These are phyloP conservation scores for Glycine soja DNA, from an alignment of 306 rosid species.

Conservation along the genomic window DNA sequence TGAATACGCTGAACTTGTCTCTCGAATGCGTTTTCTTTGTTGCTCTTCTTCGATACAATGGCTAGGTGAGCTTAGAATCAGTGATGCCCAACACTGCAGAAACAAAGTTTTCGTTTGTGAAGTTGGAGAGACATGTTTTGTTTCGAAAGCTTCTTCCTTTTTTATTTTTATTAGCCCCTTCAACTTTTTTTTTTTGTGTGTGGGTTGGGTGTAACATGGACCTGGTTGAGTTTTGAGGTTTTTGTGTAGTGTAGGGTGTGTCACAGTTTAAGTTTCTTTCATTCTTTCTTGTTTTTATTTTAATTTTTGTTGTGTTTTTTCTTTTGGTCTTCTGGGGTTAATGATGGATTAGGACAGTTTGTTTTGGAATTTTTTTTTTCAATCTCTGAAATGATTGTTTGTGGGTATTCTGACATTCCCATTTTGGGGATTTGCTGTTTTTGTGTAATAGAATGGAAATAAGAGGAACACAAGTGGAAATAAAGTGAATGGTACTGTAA, in stretches of 20 bases:
- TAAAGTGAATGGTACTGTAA: too few relatives aligned
- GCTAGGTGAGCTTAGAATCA: conserved; percentile 61
- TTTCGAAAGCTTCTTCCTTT: not conserved
- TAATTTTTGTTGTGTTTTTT: not conserved
- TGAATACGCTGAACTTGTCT: not conserved
- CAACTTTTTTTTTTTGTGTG: too few relatives aligned
- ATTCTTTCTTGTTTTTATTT: too few relatives aligned
- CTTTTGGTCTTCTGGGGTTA: not conserved
- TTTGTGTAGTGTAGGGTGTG: too few relatives aligned
- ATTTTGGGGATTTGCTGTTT: conserved; percentile 12
- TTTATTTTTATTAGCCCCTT: too few relatives aligned
- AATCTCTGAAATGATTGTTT: conserved; percentile 12
- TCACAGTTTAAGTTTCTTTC: too few relatives aligned
- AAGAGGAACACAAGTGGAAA: not conserved
- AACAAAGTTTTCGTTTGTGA: not conserved
- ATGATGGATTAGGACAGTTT: not conserved
- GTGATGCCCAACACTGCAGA: not conserved
- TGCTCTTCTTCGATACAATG: conserved; percentile 41
- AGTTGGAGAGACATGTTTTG: not conserved
- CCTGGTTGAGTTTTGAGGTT: too few relatives aligned
- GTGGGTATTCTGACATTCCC: conserved; percentile 1
- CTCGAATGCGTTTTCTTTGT: conserved; percentile 16
- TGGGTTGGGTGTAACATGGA: too few relatives aligned
- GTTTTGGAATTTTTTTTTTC: not conserved
- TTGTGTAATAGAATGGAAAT: not conserved